phyloP scores from a whole-genome alignment of 495 filamentous ascomycete genomes.

The Hypomontagnella monticulosa region DNA sequence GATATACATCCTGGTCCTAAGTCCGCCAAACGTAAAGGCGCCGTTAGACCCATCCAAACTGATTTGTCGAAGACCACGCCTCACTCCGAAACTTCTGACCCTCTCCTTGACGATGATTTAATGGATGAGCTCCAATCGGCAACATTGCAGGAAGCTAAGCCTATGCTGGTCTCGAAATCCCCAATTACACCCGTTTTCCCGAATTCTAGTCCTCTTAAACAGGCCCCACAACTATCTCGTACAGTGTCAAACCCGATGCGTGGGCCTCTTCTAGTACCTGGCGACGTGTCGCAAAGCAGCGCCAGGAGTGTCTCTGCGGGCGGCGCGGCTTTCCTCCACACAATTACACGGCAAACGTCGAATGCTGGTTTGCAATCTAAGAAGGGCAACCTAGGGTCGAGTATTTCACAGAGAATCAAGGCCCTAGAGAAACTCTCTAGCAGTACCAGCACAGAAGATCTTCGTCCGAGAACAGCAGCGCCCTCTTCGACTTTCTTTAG shows the following conservation, averaged over 20 bases:
- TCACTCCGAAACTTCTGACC: constrained; percentile 66
- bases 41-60: constrained; percentile 67
- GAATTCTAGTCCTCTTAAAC: constrained; percentile 47
- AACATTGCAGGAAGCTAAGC: constrained; percentile 83
- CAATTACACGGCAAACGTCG: constrained; percentile 54
- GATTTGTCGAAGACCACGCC: constrained; percentile 58
- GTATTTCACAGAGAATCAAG: constrained; percentile 90
- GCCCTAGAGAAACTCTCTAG: constrained; percentile 80
- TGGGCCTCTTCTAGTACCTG: constrained; percentile 50
- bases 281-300: constrained; percentile 50
- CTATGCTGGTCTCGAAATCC: constrained; percentile 84
- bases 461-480: constrained; percentile 51
- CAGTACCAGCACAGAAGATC: constrained; percentile 34
- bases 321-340: constrained; percentile 56
- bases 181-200: constrained; percentile 75
- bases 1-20: constrained; percentile 37
- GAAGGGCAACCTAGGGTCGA: constrained; percentile 83
- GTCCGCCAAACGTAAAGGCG: constrained; percentile 56
- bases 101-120: constrained; percentile 83
- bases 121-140: constrained; percentile 89
- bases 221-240: constrained; percentile 48
- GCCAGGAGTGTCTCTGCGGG: constrained; percentile 59
- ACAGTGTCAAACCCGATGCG: constrained; percentile 62
- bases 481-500: constrained; percentile 62
- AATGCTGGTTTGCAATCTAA: constrained; percentile 64